Evolutionary conservation across 2,329 filamentous ascomycete species (phyloP).

Genomic region (Arthrocladium fulminans): DNA sequence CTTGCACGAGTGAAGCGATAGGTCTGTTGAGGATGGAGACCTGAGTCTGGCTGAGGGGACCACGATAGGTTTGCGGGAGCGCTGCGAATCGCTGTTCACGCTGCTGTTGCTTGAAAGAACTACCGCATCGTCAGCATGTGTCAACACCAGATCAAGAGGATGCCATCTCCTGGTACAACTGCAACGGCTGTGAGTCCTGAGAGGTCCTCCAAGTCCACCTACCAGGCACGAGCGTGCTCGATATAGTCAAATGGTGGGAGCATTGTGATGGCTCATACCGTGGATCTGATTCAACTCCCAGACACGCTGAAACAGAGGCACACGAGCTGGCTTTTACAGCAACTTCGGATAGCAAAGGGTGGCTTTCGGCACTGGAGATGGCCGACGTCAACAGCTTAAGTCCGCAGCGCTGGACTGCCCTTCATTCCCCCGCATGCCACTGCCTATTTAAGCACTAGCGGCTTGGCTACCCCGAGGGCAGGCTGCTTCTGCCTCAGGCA

Average conservation of each 20-base stretch:
- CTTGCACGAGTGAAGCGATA: constrained; percentile 67
- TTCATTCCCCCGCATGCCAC: not conserved
- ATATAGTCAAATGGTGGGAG: constrained; percentile 55
- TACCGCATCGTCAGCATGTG: too few species aligned
- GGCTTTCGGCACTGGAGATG: not conserved
- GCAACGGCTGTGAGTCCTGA: constrained; percentile 5
- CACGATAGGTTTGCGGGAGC: constrained; percentile 57
- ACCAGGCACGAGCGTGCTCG: constrained; percentile 65
- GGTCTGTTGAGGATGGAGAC: constrained; percentile 59
- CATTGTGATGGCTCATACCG: constrained; percentile 2
- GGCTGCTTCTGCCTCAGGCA: not conserved
- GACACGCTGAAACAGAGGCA: not conserved
- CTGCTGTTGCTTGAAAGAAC: constrained; percentile 68
- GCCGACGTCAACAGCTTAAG: not conserved
- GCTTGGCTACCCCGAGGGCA: not conserved
- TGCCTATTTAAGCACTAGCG: not conserved
- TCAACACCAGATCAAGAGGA: too few species aligned
- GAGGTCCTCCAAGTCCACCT: constrained; percentile 25
- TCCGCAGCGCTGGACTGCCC: not conserved
- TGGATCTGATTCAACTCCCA: not conserved
- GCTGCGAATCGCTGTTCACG: constrained; percentile 59
- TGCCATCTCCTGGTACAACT: too few species aligned
- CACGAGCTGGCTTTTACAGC: not conserved
- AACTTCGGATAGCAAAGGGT: not conserved
- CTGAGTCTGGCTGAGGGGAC: constrained; percentile 56